Conservation (phyloP, 1,284 basidiomycete genomes). For the Ceratobasidium sp. region DNA sequence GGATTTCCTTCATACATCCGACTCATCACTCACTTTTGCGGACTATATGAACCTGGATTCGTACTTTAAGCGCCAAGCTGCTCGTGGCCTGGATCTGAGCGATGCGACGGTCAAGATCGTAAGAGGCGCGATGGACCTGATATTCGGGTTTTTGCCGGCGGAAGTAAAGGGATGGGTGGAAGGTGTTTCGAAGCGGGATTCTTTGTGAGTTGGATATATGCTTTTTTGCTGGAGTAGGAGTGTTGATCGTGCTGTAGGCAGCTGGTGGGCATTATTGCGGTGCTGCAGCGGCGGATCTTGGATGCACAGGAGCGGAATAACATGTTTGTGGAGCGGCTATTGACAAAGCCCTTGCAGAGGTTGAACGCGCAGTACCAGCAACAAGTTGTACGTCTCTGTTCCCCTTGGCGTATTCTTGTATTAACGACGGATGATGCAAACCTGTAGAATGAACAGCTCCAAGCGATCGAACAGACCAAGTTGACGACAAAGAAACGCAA, state of each 20-base stretch:
- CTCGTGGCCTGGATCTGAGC: conserved; percentile 75
- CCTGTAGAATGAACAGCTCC: conserved; percentile 84
- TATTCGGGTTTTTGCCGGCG: conserved; percentile 91
- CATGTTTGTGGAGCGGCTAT: conserved; percentile 75
- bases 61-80: conserved; percentile 93
- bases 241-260: conserved; percentile 65
- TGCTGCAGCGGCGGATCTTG: conserved; percentile 80
- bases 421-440: background rate
- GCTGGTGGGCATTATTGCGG: conserved; percentile 85
- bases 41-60: conserved; percentile 96
- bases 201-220: conserved; percentile 71
- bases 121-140: conserved; percentile 90
- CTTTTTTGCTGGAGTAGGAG: too few species aligned
- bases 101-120: conserved; percentile 82
- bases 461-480: conserved; percentile 91
- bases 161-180: conserved; percentile 92
- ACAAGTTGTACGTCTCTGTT: conserved; percentile 73
- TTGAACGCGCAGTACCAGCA: conserved; percentile 80
- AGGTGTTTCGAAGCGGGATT: conserved; percentile 78
- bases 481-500: conserved; percentile 91
- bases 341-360: conserved; percentile 86
- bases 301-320: conserved; percentile 86
- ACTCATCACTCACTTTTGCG: conserved; percentile 90
- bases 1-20: conserved; percentile 92
- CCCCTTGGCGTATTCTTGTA: background rate